These are phyloP conservation scores for Diplodia scrobiculata DNA, from an alignment of 2,329 filamentous ascomycete genomes.

Conservation along the genomic window DNA sequence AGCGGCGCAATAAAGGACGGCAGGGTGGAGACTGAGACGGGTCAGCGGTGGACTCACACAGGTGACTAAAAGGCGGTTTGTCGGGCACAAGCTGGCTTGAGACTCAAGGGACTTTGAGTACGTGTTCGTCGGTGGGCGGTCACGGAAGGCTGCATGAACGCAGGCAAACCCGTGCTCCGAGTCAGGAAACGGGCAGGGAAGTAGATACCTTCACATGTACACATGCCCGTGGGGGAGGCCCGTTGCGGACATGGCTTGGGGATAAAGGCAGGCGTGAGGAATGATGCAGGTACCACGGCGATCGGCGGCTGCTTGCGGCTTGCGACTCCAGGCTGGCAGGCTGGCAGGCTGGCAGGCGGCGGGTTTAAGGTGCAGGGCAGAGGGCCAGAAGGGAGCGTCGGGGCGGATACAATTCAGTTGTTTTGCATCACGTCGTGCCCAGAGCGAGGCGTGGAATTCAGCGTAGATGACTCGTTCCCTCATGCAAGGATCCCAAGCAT, in stretches of 20 bases:
- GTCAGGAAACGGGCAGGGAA: constrained; percentile 34
- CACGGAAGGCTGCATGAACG: constrained; percentile 39
- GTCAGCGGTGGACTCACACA: constrained; percentile 37
- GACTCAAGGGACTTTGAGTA: constrained; percentile 32
- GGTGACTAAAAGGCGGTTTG: constrained; percentile 41
- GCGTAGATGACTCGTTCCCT: constrained; percentile 23
- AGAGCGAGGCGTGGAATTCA: constrained; percentile 23
- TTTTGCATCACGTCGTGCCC: constrained; percentile 17
- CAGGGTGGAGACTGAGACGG: constrained; percentile 42
- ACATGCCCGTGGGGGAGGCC: constrained; percentile 16
- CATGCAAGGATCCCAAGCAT: constrained; percentile 23
- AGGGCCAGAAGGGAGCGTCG: constrained; percentile 10
- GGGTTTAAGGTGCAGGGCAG: background rate
- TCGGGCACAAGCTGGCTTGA: constrained; percentile 40
- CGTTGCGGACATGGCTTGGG: constrained; percentile 15
- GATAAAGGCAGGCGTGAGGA: constrained; percentile 24
- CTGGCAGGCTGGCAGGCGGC: background rate
- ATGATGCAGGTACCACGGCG: constrained; percentile 24
- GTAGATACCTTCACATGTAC: constrained; percentile 25
- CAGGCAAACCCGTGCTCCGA: constrained; percentile 36
- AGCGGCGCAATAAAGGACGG: constrained; percentile 37
- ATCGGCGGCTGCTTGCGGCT: constrained; percentile 27
- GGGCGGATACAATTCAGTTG: constrained; percentile 20
- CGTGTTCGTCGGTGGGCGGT: constrained; percentile 40
- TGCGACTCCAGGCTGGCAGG: background rate